These are phyloP conservation scores for Phlebiopsis flavidoalba DNA, from an alignment of 768 basidiomycete genomes.

Conservation along the genomic window DNA sequence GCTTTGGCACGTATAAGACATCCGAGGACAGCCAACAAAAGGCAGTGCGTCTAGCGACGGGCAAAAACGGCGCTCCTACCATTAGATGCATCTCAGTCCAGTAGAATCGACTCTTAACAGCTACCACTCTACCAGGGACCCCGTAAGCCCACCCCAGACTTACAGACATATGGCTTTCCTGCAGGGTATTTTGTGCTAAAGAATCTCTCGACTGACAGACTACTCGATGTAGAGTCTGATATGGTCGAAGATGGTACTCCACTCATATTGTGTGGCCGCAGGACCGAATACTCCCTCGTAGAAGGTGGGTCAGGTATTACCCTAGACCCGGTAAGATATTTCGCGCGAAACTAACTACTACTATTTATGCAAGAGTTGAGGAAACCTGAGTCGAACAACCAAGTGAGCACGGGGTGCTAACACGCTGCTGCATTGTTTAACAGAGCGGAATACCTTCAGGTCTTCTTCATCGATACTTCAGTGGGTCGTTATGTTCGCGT, in stretches of 20 bases:
- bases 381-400: slow-evolving; percentile 66
- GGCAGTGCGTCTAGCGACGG: not conserved
- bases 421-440: not conserved
- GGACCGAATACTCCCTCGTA: slow-evolving; percentile 72
- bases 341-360: not conserved
- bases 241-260: slow-evolving; percentile 55
- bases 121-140: slow-evolving; percentile 14
- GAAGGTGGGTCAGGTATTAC: slow-evolving; percentile 45
- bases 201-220: slow-evolving; percentile 45
- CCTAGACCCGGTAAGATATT: not conserved
- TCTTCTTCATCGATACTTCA: slow-evolving; percentile 78
- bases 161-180: slow-evolving; percentile 27
- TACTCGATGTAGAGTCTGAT: slow-evolving; percentile 54
- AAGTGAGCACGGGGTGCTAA: slow-evolving; percentile 39
- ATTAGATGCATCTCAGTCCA: slow-evolving; percentile 17
- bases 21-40: not conserved
- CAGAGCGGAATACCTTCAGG: slow-evolving; percentile 33
- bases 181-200: slow-evolving; percentile 60
- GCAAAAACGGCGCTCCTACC: not conserved
- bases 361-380: slow-evolving; percentile 46
- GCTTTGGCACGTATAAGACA: not conserved
- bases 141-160: slow-evolving; percentile 19
- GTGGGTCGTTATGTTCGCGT: slow-evolving; percentile 73
- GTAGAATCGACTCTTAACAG: slow-evolving; percentile 14
- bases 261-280: slow-evolving; percentile 61